Percentiles rank a stretch among this genome's conserved stretches.
phyloP scores from a whole-genome alignment of 176 grass and related monocot genomes.

The Lolium perenne region DNA sequence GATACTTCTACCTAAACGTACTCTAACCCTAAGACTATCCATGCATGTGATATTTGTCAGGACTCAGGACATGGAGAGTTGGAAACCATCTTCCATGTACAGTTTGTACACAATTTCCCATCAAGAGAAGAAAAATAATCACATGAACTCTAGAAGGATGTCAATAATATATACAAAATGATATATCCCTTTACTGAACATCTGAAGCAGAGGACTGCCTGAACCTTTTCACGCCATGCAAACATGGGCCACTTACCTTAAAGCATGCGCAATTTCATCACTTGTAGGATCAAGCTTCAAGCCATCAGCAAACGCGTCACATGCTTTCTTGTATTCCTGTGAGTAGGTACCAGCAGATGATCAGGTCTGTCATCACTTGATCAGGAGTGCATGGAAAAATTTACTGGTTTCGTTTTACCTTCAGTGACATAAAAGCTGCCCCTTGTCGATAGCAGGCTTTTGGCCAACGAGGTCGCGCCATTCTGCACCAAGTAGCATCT shows the following conservation, averaged over 20 bases:
- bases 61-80: too few relatives aligned
- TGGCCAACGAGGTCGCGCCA: not conserved
- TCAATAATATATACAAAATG: not conserved
- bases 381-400: not conserved
- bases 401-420: constrained; percentile 10
- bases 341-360: not conserved
- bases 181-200: not conserved
- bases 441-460: constrained; percentile 20
- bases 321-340: constrained; percentile 1
- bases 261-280: not conserved
- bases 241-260: constrained; percentile 3
- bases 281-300: constrained; percentile 10
- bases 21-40: not conserved
- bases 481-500: not conserved
- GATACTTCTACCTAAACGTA: not conserved
- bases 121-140: not conserved
- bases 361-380: not conserved
- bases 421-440: constrained; percentile 9
- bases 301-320: constrained; percentile 14
- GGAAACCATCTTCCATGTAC: too few relatives aligned
- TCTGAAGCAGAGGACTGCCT: not conserved
- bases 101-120: too few relatives aligned
- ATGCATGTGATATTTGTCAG: too few relatives aligned
- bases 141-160: not conserved
- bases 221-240: not conserved